These are phyloP conservation scores for Hordeum marinum DNA, from an alignment of 176 grass and related monocot genomes.

Conservation along the genomic window DNA sequence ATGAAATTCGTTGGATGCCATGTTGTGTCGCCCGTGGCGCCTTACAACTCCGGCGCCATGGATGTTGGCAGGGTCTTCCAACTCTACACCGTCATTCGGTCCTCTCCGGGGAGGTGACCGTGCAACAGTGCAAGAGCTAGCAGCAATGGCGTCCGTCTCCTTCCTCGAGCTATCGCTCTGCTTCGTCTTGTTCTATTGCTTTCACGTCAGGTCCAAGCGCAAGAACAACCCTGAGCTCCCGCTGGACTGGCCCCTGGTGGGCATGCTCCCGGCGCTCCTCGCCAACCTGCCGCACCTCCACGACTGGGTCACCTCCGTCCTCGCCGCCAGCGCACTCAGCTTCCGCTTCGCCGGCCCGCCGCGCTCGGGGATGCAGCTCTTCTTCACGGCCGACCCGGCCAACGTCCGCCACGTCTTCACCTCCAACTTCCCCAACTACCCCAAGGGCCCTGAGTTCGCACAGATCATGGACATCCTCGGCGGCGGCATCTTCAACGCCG, in stretches of 20 bases:
- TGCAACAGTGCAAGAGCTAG: background rate
- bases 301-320: background rate
- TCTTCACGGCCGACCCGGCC: background rate
- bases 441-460: background rate
- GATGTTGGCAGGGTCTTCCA: no score
- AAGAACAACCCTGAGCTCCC: background rate
- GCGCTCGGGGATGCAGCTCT: background rate
- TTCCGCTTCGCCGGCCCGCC: no score
- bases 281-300: background rate
- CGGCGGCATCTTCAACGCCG: constrained; percentile 38
- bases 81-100: no score
- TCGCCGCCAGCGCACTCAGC: background rate
- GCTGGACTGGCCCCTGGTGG: background rate
- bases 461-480: background rate
- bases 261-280: background rate
- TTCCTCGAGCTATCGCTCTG: background rate
- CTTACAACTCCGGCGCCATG: no score
- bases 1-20: no score
- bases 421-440: background rate
- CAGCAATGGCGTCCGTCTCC: background rate
- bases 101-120: no score
- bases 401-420: background rate
- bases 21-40: no score
- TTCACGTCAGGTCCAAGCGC: background rate
- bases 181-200: background rate